Base-by-base conservation (phyloP, 257 asterid genomes). In the Solanum raphanifolium region DNA sequence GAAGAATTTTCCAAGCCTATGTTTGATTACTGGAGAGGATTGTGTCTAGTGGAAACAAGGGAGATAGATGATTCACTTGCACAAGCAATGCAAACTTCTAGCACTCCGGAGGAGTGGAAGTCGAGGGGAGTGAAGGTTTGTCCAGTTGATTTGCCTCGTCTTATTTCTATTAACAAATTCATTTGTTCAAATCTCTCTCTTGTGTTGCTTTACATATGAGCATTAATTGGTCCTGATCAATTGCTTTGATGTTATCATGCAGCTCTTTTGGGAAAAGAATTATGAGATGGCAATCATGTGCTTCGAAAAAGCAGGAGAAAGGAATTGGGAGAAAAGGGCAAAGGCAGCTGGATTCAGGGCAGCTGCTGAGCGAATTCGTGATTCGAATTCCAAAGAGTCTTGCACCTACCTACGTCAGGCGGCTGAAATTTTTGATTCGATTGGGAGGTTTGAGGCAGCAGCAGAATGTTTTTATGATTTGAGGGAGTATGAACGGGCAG, bases 21-120 rank as follows among this genome's bases (percentile, higher is more conserved):
- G 92, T 91, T 89, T 62, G 95, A 94, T 48, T 94, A 92, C 43
- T 94, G 98, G 98, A 93, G 74, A 83, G 92, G 89, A 76, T 68
- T 91, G 90, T 85, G 92, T 78, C 93, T 93, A 43, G 95, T 95
- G 55, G 94, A 94, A 91, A 90, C 84, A 25, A 90, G 90, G 73
- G 88, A 91, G 83, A 86, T 95, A 0, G 93, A 94, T 21, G 93
- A 92, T 60, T 94, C 95, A 27, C 90, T 93, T 83, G 94, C 94
- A 6, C 89, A 89, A 58, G 95, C 94, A 13, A 95, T 95, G 97
- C 94, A 74, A 84, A 91, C 92, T 88, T 95, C 94, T 4, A 94
- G 98, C 92, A 92, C 91, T 78, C 93, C 91, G 1, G 94, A 92
- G 72, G 97, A 94, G 91, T 95, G 98, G 98, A 94, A 88, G 89